Percentiles rank a stretch among this genome's conserved stretches.
phyloP scores from a whole-genome alignment of 768 basidiomycete species.

The Pleurotus cornucopiae region DNA sequence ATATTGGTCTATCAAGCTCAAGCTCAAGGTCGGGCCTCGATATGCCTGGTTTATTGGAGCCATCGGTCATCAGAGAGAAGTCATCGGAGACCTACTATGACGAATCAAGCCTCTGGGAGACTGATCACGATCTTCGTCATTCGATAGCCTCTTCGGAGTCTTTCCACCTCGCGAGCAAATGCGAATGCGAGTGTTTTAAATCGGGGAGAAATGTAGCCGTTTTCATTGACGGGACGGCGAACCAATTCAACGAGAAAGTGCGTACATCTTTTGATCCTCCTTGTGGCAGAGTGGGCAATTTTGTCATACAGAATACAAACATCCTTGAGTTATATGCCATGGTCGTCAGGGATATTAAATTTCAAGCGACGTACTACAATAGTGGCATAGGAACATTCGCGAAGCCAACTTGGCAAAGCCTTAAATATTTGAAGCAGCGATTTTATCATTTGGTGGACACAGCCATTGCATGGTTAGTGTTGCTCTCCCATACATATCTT shows the following conservation, averaged over 20 bases:
- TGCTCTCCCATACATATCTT: not conserved
- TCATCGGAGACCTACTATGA: not conserved
- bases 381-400: slow-evolving; percentile 29
- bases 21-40: no score
- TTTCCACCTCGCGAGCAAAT: no score
- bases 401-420: slow-evolving; percentile 16
- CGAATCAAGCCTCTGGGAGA: no score
- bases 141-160: no score
- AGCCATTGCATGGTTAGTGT: slow-evolving; percentile 31
- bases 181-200: not conserved
- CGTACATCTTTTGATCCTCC: not conserved
- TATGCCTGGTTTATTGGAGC: no score
- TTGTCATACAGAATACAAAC: slow-evolving; percentile 25
- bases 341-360: slow-evolving; percentile 14
- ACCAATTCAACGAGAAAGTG: slow-evolving; percentile 29
- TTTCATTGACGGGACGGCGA: slow-evolving; percentile 35
- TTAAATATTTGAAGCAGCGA: slow-evolving; percentile 15
- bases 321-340: slow-evolving; percentile 25
- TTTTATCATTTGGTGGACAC: slow-evolving; percentile 25
- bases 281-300: no score
- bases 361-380: slow-evolving; percentile 25
- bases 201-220: slow-evolving; percentile 21
- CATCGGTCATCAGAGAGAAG: no score
- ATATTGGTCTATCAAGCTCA: no score
- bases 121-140: no score